Base-by-base conservation (phyloP, 2,329 filamentous ascomycete genomes). In the Neospermospora avenae region DNA sequence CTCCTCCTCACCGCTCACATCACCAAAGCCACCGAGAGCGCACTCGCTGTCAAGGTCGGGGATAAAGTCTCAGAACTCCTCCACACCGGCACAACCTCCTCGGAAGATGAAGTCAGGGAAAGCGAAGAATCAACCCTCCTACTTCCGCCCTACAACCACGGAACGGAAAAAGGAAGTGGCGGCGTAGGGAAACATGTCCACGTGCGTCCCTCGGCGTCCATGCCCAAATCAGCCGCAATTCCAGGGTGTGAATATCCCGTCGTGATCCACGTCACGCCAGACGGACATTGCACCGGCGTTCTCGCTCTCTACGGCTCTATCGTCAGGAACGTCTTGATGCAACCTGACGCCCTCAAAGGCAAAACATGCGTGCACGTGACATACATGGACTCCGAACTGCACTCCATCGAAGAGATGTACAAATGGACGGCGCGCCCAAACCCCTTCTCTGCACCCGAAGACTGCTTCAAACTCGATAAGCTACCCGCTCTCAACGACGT, bases 401-500 rank as follows among this genome's bases (percentile, higher is more conserved):
- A 54, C 13, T 48, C 59, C 16, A 57, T 61, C 25, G 55, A 61
- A n/a, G 55, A 51, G 42, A 61, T 61, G 59, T 61, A 61, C 25
- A 54, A 58, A 44, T 61, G 59, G 59, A 44, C 49, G 3, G 45
- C 59, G 4, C 39, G 48, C 2, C 8, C n/a, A 16, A 61, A 61
- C 10, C 59, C 59, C 2, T 61, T 57, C 42, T 55, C 18, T 3
- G 35, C 31, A 10, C 25, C 53, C 3, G n/a, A 39, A 13, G 59
- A 61, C 25, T 61, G 59, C 41, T 55, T 55, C 18, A 20, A 25
- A 0, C 28, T 61, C 0, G 55, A 61, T 25, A 22, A 31, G 0
- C 54, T 41, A 7, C 59, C 59, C 1, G 18, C 28, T 8, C 34
- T 54, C 7, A 61, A 61, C 20, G 22, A 41, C 2, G 42, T 61